Percentiles rank a stretch among this genome's conserved stretches.
Conservation (phyloP, 1,284 basidiomycete genomes). For the Bjerkandera adusta region DNA sequence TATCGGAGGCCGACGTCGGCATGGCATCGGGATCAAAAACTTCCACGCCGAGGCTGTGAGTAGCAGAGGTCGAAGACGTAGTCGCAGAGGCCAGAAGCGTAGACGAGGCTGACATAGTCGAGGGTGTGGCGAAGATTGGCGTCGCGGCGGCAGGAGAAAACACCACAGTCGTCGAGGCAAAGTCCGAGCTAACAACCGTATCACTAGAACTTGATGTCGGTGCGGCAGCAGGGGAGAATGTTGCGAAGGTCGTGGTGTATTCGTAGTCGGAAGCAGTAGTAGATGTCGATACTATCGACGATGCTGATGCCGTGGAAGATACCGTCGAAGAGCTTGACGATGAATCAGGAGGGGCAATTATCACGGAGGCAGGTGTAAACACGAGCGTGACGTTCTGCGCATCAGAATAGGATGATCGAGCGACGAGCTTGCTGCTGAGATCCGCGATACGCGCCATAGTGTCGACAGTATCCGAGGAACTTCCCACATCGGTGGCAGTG, state of each 20-base stretch:
- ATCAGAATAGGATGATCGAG: constrained; percentile 13
- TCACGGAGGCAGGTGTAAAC: constrained; percentile 43
- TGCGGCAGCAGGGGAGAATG: constrained; percentile 17
- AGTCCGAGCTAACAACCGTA: constrained; percentile 2
- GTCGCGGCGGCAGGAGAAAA: constrained; percentile 7
- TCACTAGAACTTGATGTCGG: constrained; percentile 1
- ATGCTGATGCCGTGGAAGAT: constrained; percentile 4
- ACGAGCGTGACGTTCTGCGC: constrained; percentile 45
- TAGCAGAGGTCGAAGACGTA: constrained; percentile 10
- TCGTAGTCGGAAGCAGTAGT: constrained; percentile 18
- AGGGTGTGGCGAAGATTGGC: no score
- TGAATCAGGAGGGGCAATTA: constrained; percentile 32
- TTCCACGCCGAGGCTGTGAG: constrained; percentile 17
- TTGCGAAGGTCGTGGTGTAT: constrained; percentile 22
- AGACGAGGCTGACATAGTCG: constrained; percentile 18
- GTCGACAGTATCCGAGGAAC: constrained; percentile 17
- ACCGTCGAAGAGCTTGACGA: constrained; percentile 6
- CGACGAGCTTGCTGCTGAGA: constrained; percentile 16
- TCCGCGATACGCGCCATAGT: constrained; percentile 22
- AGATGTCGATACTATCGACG: constrained; percentile 12
- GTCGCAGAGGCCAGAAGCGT: constrained; percentile 12
- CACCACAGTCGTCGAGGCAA: not conserved
- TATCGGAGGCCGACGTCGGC: not conserved
- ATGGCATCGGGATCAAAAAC: constrained; percentile 18
- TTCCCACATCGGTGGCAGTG: constrained; percentile 12